Evolutionary conservation across 225 moss, liverwort and hornwort species (phyloP), one percentile per base, ranked within the genome.

Genomic region (Thuidium tamariscinum): DNA sequence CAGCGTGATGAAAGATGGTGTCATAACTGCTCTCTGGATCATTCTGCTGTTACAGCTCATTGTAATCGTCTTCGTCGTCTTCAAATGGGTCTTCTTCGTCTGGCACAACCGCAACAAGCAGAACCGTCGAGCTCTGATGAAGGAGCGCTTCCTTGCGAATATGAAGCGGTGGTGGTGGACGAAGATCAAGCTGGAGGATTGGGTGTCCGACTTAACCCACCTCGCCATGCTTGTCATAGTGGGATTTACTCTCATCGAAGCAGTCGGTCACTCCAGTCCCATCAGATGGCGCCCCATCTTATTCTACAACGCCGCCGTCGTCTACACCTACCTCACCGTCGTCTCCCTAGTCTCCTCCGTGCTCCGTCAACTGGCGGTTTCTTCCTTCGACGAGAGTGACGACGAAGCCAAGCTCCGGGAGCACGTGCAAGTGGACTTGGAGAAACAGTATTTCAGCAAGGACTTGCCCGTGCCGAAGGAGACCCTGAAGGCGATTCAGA

Each of bases 251-350:
- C 70, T 89, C n/a, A 79, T 83, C 39, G 83, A 86, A 71, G 86
- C 86, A 10, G 64, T 83, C 20, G 83, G 86, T 22, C 89, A 89
- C 82, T 86, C 86, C 7, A 89, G 73, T n/a, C 89, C 89, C 70
- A 73, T 57, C 62, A 13, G 16, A 6, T 89, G 89, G 86, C 83
- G 83, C 3, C 37, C 83, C 61, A 86, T 83, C 32, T 10, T 79
- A 10, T 86, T 83, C 83, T 89, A 83, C 89, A 89, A 89, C 49
- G 71, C 83, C 16, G 86, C 65, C 57, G 86, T 80, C 49, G 39
- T 89, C 7, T 89, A 89, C 64, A 8, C 86, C 7, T 89, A 7
- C 9, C 79, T 89, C 36, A 89, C 83, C 13, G 2, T 32, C 57
- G 18, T 89, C 30, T 70, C 79, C 19, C 16, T 86, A 15, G 13